Evolutionary conservation across 345 rosid genomes (phyloP), one percentile per base, ranked within the genome.

Genomic region (Gossypium anomalum): DNA sequence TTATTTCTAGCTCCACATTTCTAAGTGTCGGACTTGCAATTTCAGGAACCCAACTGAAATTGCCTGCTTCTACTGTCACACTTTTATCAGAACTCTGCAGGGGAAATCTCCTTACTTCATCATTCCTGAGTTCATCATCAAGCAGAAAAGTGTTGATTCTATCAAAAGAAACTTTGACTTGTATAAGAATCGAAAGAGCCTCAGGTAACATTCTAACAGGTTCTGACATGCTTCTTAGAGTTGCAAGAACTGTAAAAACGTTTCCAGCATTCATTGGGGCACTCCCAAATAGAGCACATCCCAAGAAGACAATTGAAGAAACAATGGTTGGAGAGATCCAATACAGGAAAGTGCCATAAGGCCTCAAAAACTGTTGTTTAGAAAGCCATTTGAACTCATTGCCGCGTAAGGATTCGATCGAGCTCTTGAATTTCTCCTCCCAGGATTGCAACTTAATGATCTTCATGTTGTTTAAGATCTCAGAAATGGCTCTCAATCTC

Each of bases 361-460:
- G 74, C 82, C 81, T 87, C 52, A 76, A 84, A 56, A 83, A 4
- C 77, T 89, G 92, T 49, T 81, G 76, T 72, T 84, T 79, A 10
- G 89, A 73, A 75, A 90, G 76, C 89, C 92, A 90, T 79, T 81
- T 87, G 78, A 89, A 88, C 73, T 92, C 97, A 0, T 58, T 81
- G 12, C 68, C 90, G 49, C 97, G 87, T 49, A 43, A 60, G 2
- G 85, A 82, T 49, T 87, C 89, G 22, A 90, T 87, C 83, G 80
- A 76, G 76, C 71, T 81, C 81, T 87, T 82, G 85, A 92, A 90
- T 73, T 87, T 86, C 41, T 83, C 90, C 83, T 87, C 97, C 98
- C 97, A 90, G 0, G 98, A 85, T 61, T 90, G 92, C 62, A 93
- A 53, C 88, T 93, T 90, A 53, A 90, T 88, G 81, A 89, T 83